Percentiles rank a stretch among this genome's conserved stretches.
These are phyloP conservation scores for Clavariopsis aquatica DNA, from an alignment of 495 filamentous ascomycete genomes.

Conservation along the genomic window DNA sequence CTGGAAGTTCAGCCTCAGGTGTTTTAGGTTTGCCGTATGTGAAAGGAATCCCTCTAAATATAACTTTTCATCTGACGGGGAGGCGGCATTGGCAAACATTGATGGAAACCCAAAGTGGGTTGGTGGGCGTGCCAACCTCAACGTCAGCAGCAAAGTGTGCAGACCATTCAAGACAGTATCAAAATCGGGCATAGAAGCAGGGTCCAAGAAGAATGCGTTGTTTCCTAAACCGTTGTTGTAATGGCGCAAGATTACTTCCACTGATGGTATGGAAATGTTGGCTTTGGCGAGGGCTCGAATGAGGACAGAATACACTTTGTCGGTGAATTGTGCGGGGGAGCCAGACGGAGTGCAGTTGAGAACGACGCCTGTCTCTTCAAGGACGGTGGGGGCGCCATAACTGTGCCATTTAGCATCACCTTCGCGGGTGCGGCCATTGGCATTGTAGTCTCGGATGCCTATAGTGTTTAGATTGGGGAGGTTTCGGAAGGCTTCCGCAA, in stretches of 20 bases:
- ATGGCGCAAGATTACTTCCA: slow-evolving; percentile 48
- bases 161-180: slow-evolving; percentile 43
- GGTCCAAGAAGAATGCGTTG: slow-evolving; percentile 4
- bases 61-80: too few relatives aligned
- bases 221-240: background rate
- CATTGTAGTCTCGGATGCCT: slow-evolving; percentile 55
- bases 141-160: slow-evolving; percentile 47
- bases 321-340: background rate
- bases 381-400: slow-evolving; percentile 31
- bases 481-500: slow-evolving; percentile 53
- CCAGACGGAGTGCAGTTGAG: slow-evolving; percentile 13
- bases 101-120: too few relatives aligned
- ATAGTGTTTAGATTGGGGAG: slow-evolving; percentile 52
- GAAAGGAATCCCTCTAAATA: background rate
- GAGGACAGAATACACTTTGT: slow-evolving; percentile 36
- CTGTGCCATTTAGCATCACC: slow-evolving; percentile 28
- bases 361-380: slow-evolving; percentile 16
- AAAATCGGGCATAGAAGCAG: slow-evolving; percentile 19
- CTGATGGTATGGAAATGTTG: slow-evolving; percentile 33
- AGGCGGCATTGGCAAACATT: too few relatives aligned
- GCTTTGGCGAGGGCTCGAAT: slow-evolving; percentile 46
- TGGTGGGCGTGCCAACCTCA: too few relatives aligned
- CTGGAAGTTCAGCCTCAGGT: background rate
- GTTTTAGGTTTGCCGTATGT: background rate
- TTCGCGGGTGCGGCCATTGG: slow-evolving; percentile 38